Conservation (phyloP, 1,139 yeast genomes). For the Martiniozyma asiatica region DNA sequence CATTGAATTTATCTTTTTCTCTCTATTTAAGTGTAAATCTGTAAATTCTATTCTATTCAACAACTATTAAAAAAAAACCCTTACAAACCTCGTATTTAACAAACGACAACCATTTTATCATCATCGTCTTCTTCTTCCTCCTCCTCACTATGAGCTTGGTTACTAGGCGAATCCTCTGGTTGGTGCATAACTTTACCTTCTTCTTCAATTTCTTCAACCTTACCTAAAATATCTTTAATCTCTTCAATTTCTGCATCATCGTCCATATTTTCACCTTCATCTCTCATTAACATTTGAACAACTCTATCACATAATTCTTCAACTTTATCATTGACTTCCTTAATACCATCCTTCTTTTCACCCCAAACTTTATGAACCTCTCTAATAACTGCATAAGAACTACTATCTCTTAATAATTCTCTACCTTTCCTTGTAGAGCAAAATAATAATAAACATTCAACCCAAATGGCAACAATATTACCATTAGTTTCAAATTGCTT, state of each 20-base stretch:
- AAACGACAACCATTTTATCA: slow-evolving; percentile 23
- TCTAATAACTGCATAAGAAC: slow-evolving; percentile 74
- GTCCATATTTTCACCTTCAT: slow-evolving; percentile 36
- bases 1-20: too few species aligned
- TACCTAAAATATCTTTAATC: slow-evolving; percentile 23
- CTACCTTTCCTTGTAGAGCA: slow-evolving; percentile 67
- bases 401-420: slow-evolving; percentile 61
- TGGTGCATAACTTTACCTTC: slow-evolving; percentile 9
- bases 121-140: slow-evolving; percentile 17
- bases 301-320: slow-evolving; percentile 59
- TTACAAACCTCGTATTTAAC: slow-evolving; percentile 10
- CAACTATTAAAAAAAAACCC: too few species aligned
- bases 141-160: slow-evolving; percentile 15
- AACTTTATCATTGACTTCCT: slow-evolving; percentile 50
- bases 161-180: slow-evolving; percentile 3
- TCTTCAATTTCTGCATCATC: slow-evolving; percentile 22
- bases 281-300: slow-evolving; percentile 86
- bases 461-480: slow-evolving; percentile 55
- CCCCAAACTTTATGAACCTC: slow-evolving; percentile 74
- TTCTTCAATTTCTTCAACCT: slow-evolving; percentile 20
- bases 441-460: slow-evolving; percentile 65
- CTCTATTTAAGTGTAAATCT: too few species aligned
- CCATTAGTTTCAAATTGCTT: slow-evolving; percentile 64
- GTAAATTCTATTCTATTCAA: too few species aligned
- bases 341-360: too few species aligned